phyloP scores from a whole-genome alignment of 768 basidiomycete species.

The Serendipita sp. region DNA sequence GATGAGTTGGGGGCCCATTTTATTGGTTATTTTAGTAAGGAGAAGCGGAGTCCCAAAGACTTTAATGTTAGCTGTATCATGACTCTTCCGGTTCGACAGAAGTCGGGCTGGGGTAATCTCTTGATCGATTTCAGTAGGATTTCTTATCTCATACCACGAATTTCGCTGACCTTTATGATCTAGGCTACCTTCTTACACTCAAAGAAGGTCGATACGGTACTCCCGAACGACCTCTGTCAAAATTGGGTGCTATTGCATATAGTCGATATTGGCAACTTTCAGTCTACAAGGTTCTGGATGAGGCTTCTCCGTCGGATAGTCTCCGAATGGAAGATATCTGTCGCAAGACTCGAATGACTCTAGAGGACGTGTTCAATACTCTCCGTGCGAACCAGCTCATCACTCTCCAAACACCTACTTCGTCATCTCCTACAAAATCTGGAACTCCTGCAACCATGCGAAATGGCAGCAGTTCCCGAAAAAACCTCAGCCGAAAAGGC shows the following conservation, averaged over 20 bases:
- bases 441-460: slow-evolving; percentile 63
- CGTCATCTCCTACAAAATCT: slow-evolving; percentile 45
- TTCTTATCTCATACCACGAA: background rate
- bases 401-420: slow-evolving; percentile 21
- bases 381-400: slow-evolving; percentile 26
- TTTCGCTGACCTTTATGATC: background rate
- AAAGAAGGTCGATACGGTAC: slow-evolving; percentile 83
- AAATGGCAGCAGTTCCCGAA: slow-evolving; percentile 35
- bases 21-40: slow-evolving; percentile 97
- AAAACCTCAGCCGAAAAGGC: background rate
- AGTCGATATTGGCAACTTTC: slow-evolving; percentile 86
- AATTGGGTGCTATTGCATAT: slow-evolving; percentile 85
- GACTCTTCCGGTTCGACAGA: slow-evolving; percentile 88
- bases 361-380: slow-evolving; percentile 69
- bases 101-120: slow-evolving; percentile 92
- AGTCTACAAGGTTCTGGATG: slow-evolving; percentile 37
- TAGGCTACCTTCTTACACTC: slow-evolving; percentile 91
- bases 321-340: slow-evolving; percentile 46
- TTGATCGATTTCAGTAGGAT: slow-evolving; percentile 94
- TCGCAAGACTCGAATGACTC: slow-evolving; percentile 71
- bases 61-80: slow-evolving; percentile 99
- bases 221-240: slow-evolving; percentile 91
- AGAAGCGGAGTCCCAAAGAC: slow-evolving; percentile 89
- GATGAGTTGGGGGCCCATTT: slow-evolving; percentile 85
- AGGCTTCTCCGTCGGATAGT: background rate